Percentiles rank a stretch among this genome's conserved stretches.
phyloP scores from a whole-genome alignment of 1,284 basidiomycete species.

The Cryptococcus jaspeensis region DNA sequence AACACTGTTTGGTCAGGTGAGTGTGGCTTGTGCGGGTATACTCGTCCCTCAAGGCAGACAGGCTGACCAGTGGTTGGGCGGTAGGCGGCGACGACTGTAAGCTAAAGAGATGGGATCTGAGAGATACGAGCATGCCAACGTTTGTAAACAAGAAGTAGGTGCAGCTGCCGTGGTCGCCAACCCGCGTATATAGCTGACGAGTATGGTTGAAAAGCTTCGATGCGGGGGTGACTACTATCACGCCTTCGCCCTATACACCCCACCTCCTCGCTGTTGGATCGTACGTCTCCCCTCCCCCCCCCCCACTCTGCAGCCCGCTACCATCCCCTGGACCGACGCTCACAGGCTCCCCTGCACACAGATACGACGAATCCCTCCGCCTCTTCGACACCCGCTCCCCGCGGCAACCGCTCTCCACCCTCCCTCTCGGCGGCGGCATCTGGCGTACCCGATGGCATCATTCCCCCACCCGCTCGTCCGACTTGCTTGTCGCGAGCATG shows the following conservation, averaged over 20 bases:
- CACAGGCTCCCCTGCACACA: no score
- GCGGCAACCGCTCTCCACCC: slow-evolving; percentile 59
- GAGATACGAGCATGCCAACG: slow-evolving; percentile 63
- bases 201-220: slow-evolving; percentile 64
- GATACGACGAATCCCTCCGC: slow-evolving; percentile 80
- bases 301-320: background rate
- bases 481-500: slow-evolving; percentile 91
- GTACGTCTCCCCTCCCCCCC: slow-evolving; percentile 52
- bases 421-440: slow-evolving; percentile 81
- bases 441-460: slow-evolving; percentile 99
- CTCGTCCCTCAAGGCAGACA: background rate
- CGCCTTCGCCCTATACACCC: slow-evolving; percentile 75
- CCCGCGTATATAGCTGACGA: background rate
- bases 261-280: slow-evolving; percentile 88
- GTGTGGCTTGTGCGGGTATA: slow-evolving; percentile 5
- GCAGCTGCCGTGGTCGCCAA: background rate
- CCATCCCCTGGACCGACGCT: slow-evolving; percentile 1
- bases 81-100: slow-evolving; percentile 89
- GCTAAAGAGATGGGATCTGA: slow-evolving; percentile 87
- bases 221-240: slow-evolving; percentile 88
- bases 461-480: slow-evolving; percentile 57
- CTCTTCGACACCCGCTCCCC: slow-evolving; percentile 81
- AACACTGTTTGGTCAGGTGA: slow-evolving; percentile 80
- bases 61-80: background rate
- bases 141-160: slow-evolving; percentile 71